Evolutionary conservation across 345 rosid species (phyloP).

Genomic region (Eucalyptus cloeziana): DNA sequence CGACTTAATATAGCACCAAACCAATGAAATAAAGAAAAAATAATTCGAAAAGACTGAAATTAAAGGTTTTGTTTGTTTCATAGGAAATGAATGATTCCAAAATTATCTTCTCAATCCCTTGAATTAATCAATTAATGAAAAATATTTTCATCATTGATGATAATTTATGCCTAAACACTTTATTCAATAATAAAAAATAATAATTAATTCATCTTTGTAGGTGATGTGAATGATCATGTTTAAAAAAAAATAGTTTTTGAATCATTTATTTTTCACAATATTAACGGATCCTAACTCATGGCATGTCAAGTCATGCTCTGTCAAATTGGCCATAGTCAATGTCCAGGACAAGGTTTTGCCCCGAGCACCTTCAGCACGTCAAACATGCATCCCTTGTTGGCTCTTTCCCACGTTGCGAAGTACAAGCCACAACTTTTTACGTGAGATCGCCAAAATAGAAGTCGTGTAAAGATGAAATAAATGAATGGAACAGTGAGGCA

Average conservation of each 20-base stretch:
- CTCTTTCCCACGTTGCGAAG: not conserved
- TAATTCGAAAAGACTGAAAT: not conserved
- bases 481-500: not conserved
- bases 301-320: not conserved
- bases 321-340: not conserved
- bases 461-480: no score
- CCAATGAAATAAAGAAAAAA: not conserved
- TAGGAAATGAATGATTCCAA: not conserved
- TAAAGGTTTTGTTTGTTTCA: accelerated
- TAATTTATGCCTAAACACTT: not conserved
- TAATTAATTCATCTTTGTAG: no score
- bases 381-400: no score
- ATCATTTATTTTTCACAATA: no score
- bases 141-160: no score
- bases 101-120: not conserved
- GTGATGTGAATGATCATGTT: not conserved
- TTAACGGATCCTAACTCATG: not conserved
- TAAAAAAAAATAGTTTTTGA: no score
- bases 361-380: no score
- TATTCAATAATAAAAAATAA: no score
- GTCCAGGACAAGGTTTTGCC: not conserved
- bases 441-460: no score
- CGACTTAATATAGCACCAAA: not conserved
- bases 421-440: not conserved
- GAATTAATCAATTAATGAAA: not conserved